Base-by-base conservation (phyloP, 2,329 filamentous ascomycete genomes). In the Aspergillus versicolor region DNA sequence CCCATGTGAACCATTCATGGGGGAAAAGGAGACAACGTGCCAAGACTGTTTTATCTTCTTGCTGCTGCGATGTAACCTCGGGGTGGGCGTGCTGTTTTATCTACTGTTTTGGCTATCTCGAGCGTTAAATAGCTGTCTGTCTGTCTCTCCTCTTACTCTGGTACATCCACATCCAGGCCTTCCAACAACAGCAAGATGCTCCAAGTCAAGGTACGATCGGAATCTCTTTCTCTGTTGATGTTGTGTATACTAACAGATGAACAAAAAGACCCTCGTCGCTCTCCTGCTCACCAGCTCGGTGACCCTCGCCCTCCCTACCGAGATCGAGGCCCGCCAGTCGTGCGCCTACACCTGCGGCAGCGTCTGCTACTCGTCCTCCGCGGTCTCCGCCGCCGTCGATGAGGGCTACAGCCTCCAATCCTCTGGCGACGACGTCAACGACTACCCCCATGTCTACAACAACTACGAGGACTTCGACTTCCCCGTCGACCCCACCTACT, bases 381-480 rank as follows among this genome's bases (percentile, higher is more conserved):
- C 81, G 57, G 78, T 86, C 48, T 74, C 71, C 60, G 71, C 76
- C 9, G 85, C 85, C 40, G 69, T 79, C 41, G 73, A 77, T 55
- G 74, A 79, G 46, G 83, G 82, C 3, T 86, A 80, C 74, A 67
- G 72, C 19, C 79, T 83, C 65, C 79, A 84, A 67, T 63, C 65
- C 27, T 67, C 68, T 2, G 74, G 72, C 42, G 66, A 76, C 8
- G 60, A 62, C n/a, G 61, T 61, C 17, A 76, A 77, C 60, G 67
- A 70, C 54, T 86, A 87, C 69, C 84, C 84, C 0, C 84, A 87
- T 68, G 71, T 71, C 37, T 87, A 84, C 74, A 81, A 85, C 70
- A 82, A 87, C 75, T 81, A 81, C 63, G 85, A 88, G 66, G 84
- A 82, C 17, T 88, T 88, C 68, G 72, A 76, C 41, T 88, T 88